phyloP scores from a whole-genome alignment of 1,139 yeast genomes.

The Taphrina betulina region DNA sequence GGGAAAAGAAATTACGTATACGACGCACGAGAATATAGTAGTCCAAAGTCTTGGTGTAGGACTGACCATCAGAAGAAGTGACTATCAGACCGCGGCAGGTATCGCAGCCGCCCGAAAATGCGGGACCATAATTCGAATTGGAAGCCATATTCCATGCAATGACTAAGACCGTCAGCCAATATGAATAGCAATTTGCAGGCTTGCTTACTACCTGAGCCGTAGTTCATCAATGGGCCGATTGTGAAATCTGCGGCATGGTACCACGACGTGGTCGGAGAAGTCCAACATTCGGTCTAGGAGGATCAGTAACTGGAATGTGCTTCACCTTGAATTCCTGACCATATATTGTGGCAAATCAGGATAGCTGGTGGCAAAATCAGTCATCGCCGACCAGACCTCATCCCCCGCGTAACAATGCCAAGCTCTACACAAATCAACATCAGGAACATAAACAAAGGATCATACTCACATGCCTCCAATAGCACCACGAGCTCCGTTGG shows the following conservation, averaged over 20 bases:
- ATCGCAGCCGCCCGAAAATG: conserved; percentile 1
- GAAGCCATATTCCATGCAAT: conserved; percentile 5
- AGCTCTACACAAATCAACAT: too few species aligned
- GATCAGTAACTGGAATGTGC: too few species aligned
- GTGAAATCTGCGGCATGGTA: conserved; percentile 1
- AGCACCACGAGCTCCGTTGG: too few species aligned
- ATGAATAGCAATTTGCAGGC: too few species aligned
- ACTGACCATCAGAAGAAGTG: not conserved
- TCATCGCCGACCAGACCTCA: not conserved
- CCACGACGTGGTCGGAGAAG: not conserved
- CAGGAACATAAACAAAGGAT: too few species aligned
- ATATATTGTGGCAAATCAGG: not conserved
- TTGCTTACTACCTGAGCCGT: conserved; percentile 1
- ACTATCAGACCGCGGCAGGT: conserved; percentile 2
- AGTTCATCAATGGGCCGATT: not conserved
- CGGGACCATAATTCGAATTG: not conserved
- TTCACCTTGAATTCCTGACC: too few species aligned
- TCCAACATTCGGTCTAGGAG: conserved; percentile 14
- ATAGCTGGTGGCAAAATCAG: not conserved
- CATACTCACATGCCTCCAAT: too few species aligned
- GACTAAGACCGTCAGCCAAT: too few species aligned
- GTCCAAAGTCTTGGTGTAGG: conserved; percentile 3
- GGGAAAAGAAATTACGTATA: too few species aligned
- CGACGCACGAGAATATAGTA: too few species aligned
- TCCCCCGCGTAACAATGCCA: conserved; percentile 9